phyloP scores from a whole-genome alignment of 495 filamentous ascomycete species.

The Neurospora tetraspora region DNA sequence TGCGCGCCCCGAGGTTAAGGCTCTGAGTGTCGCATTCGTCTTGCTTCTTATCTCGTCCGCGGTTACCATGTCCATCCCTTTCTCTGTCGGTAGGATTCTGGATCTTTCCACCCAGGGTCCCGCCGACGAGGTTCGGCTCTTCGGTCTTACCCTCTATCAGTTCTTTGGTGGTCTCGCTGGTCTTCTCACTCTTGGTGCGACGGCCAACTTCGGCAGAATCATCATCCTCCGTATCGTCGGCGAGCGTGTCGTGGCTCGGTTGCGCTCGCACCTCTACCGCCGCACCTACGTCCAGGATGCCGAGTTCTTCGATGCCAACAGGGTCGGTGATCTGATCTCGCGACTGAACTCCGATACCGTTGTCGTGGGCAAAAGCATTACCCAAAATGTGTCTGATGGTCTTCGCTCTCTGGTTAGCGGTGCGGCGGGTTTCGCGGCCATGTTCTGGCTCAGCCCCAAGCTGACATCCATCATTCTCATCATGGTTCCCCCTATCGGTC shows the following conservation, averaged over 20 bases:
- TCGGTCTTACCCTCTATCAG: conserved; percentile 25
- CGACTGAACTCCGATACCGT: conserved; percentile 91
- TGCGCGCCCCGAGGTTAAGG: conserved; percentile 71
- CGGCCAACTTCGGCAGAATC: conserved; percentile 88
- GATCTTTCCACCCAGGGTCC: conserved; percentile 45
- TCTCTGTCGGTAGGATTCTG: conserved; percentile 91
- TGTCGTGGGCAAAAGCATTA: conserved; percentile 96
- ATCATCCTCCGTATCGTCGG: conserved; percentile 91
- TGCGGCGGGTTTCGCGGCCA: conserved; percentile 73
- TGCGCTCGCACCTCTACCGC: conserved; percentile 82
- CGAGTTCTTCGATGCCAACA: conserved; percentile 97
- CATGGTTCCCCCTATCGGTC: conserved; percentile 85
- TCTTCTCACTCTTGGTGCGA: conserved; percentile 27
- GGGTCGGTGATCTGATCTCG: conserved; percentile 92
- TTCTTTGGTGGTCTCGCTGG: conserved; percentile 31
- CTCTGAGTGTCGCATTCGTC: conserved; percentile 68
- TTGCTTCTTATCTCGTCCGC: conserved; percentile 78
- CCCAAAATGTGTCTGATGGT: conserved; percentile 93
- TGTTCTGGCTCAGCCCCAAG: conserved; percentile 89
- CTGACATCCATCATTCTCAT: conserved; percentile 76
- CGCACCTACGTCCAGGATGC: conserved; percentile 90
- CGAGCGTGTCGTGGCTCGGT: conserved; percentile 81
- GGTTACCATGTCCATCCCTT: conserved; percentile 90
- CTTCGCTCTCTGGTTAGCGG: conserved; percentile 81
- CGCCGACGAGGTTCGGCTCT: conserved; percentile 23